These are phyloP conservation scores for Yamadazyma sp. DNA, from an alignment of 1,139 yeast genomes.

Conservation along the genomic window DNA sequence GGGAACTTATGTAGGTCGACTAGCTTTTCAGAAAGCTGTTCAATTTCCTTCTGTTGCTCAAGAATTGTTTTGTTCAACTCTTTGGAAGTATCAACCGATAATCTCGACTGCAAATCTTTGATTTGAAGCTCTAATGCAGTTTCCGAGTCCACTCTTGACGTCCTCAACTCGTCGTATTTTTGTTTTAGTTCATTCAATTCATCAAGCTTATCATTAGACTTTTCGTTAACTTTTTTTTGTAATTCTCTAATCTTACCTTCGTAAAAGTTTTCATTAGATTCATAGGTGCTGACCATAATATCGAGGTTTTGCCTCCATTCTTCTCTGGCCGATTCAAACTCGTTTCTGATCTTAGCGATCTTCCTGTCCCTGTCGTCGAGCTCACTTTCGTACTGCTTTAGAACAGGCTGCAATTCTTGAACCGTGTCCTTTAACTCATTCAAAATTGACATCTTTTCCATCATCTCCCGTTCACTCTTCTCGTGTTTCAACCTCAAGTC, in stretches of 20 bases:
- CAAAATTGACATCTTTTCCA: conserved; percentile 35
- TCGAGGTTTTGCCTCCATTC: conserved; percentile 61
- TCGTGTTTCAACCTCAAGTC: conserved; percentile 21
- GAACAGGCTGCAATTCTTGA: conserved; percentile 44
- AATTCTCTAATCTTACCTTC: conserved; percentile 24
- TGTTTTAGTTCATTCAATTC: conserved; percentile 9
- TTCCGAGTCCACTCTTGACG: conserved; percentile 7
- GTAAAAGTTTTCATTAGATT: conserved; percentile 39
- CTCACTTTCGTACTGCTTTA: conserved; percentile 44
- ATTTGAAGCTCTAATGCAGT: conserved; percentile 2
- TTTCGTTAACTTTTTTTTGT: conserved; percentile 14
- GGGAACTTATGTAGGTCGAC: conserved; percentile 16
- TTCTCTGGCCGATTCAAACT: conserved; percentile 52
- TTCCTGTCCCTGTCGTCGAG: conserved; percentile 42
- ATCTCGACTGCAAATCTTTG: conserved; percentile 20
- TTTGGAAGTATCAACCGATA: conserved; percentile 13
- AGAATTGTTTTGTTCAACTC: conserved; percentile 8
- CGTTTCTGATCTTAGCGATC: conserved; percentile 36
- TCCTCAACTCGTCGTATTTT: conserved; percentile 8
- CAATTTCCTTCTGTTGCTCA: conserved; percentile 12
- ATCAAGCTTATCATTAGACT: conserved; percentile 3
- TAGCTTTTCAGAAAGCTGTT: conserved; percentile 11
- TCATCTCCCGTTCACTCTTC: conserved; percentile 27
- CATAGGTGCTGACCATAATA: conserved; percentile 46
- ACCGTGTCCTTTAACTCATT: conserved; percentile 45